Evolutionary conservation across 2,329 filamentous ascomycete species (phyloP).

Genomic region (Venturia pyrina): DNA sequence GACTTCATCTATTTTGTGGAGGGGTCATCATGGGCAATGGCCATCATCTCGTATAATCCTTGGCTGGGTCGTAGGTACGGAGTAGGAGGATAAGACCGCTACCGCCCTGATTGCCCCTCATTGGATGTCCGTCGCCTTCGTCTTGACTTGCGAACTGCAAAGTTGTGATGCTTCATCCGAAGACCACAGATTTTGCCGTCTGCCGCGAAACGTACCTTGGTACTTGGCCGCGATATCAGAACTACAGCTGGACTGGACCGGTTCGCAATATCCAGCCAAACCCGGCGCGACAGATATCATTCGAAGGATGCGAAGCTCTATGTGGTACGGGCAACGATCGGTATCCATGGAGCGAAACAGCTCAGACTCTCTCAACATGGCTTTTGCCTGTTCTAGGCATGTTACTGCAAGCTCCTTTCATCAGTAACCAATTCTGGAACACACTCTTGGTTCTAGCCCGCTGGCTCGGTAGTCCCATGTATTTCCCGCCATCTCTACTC

Average conservation of each 20-base stretch:
- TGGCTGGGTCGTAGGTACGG: too few species aligned
- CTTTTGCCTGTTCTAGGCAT: conserved; percentile 18
- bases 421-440: conserved; percentile 17
- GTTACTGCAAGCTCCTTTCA: conserved; percentile 18
- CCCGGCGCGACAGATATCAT: conserved; percentile 7
- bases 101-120: neutral
- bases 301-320: conserved; percentile 8
- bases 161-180: neutral
- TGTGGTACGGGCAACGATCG: conserved; percentile 16
- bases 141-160: too few species aligned
- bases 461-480: conserved; percentile 22
- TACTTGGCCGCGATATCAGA: neutral
- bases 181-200: neutral
- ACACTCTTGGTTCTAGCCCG: conserved; percentile 17
- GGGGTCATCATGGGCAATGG: neutral
- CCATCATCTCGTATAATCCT: neutral
- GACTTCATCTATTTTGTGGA: neutral
- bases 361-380: conserved; percentile 21
- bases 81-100: neutral
- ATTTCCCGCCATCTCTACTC: conserved; percentile 14
- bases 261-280: conserved; percentile 12
- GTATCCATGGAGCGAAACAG: conserved; percentile 17
- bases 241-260: conserved; percentile 17
- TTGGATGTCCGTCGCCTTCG: neutral
- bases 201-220: neutral